phyloP scores from a whole-genome alignment of 2,329 filamentous ascomycete species.

The Teratosphaeria zuluensis region DNA sequence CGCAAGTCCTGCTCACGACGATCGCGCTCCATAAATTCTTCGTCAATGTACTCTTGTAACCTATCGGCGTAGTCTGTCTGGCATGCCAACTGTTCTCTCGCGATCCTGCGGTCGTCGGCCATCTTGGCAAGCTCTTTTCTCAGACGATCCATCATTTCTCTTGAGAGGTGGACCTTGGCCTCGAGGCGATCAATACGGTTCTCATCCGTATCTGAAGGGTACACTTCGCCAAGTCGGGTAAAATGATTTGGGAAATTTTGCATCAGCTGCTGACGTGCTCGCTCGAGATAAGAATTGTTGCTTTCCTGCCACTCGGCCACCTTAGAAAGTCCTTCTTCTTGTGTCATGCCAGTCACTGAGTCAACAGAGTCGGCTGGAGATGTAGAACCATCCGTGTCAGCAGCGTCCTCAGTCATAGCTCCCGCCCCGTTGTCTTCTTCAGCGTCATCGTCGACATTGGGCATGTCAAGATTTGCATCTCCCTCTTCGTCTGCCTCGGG shows the following conservation, averaged over 20 bases:
- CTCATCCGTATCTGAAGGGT: not conserved
- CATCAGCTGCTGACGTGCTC: not conserved
- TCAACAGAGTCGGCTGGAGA: slow-evolving; percentile 3
- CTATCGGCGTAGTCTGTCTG: not conserved
- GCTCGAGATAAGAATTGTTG: not conserved
- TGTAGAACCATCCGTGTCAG: not conserved
- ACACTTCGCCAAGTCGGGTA: not conserved
- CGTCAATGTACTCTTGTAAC: not conserved
- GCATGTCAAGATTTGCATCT: not conserved
- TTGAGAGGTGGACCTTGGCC: slow-evolving; percentile 1
- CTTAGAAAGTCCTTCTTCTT: slow-evolving; percentile 1
- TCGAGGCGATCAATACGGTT: slow-evolving; percentile 1
- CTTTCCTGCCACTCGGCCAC: not conserved
- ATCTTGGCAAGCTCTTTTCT: not conserved
- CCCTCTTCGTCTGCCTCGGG: not conserved
- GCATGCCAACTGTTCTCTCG: not conserved
- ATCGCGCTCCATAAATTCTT: not conserved
- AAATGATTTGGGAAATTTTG: not conserved
- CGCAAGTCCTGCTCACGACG: not conserved
- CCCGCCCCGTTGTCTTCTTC: not conserved
- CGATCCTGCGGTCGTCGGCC: not conserved
- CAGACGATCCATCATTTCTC: not conserved
- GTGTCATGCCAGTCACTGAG: slow-evolving; percentile 5
- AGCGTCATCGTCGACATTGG: not conserved
- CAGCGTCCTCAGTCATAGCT: not conserved